phyloP scores from a whole-genome alignment of 306 rosid genomes.

The Delonix regia region DNA sequence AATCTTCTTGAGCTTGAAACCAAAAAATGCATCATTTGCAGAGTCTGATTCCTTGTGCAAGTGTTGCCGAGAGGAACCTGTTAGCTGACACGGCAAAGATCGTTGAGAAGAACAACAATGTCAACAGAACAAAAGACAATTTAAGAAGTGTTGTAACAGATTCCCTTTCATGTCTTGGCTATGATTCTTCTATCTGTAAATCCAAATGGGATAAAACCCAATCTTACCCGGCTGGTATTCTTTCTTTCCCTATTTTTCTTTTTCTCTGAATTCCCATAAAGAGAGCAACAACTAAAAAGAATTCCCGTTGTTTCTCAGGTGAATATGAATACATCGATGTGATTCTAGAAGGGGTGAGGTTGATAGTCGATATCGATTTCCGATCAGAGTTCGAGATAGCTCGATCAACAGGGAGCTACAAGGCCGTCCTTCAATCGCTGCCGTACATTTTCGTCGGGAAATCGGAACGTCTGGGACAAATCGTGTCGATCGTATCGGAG shows the following conservation, averaged over 20 bases:
- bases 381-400: constrained; percentile 71
- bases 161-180: constrained; percentile 68
- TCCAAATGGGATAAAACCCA: constrained; percentile 86
- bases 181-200: constrained; percentile 76
- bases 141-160: constrained; percentile 67
- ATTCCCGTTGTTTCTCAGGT: constrained; percentile 50
- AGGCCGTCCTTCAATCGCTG: constrained; percentile 78
- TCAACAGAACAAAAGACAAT: constrained; percentile 67
- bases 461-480: constrained; percentile 78
- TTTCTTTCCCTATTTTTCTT: background rate
- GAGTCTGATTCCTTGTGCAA: constrained; percentile 76
- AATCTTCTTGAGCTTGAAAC: background rate
- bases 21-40: constrained; percentile 32
- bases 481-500: constrained; percentile 75
- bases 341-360: constrained; percentile 65
- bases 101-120: constrained; percentile 71
- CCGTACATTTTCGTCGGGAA: constrained; percentile 89
- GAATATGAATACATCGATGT: constrained; percentile 93
- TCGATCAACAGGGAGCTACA: constrained; percentile 84
- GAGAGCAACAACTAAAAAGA: background rate
- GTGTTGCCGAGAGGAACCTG: constrained; percentile 78
- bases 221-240: constrained; percentile 76
- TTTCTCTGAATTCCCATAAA: background rate
- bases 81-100: constrained; percentile 82
- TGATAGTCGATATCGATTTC: constrained; percentile 84